phyloP scores from a whole-genome alignment of 495 filamentous ascomycete genomes.

The Durotheca rogersii region DNA sequence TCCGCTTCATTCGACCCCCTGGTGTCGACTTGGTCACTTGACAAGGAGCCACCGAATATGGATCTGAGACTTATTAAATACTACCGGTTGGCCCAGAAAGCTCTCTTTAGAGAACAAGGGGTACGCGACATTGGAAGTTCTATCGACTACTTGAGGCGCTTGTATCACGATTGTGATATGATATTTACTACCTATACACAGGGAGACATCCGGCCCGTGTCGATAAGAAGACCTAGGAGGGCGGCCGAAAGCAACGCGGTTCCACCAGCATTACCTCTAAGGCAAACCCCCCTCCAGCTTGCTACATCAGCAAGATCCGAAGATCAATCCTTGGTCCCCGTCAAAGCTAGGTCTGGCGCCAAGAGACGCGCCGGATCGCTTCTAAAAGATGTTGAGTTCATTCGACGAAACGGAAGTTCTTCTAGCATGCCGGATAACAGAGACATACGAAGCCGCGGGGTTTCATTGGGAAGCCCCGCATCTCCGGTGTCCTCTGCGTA shows the following conservation, averaged over 20 bases:
- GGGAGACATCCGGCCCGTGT: background rate
- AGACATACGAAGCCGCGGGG: conserved; percentile 16
- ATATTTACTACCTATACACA: background rate
- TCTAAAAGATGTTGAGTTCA: conserved; percentile 13
- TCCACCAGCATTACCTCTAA: background rate
- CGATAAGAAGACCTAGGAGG: background rate
- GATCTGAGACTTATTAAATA: conserved; percentile 30
- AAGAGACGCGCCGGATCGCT: conserved; percentile 30
- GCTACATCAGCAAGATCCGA: background rate
- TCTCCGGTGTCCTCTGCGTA: conserved; percentile 24
- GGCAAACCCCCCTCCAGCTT: conserved; percentile 1
- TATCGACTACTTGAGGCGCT: conserved; percentile 11
- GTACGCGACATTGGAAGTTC: conserved; percentile 4
- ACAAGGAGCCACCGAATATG: conserved; percentile 27
- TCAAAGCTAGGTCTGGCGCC: conserved; percentile 17
- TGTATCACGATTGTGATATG: conserved; percentile 17
- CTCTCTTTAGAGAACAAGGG: conserved; percentile 13
- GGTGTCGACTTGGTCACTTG: conserved; percentile 26
- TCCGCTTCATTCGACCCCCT: conserved; percentile 30
- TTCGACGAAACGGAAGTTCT: conserved; percentile 29
- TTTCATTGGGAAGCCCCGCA: conserved; percentile 18
- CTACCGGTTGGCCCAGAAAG: conserved; percentile 27
- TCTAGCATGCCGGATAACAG: conserved; percentile 24
- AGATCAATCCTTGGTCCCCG: conserved; percentile 10
- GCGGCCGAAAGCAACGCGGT: background rate